Conservation (phyloP, 192 early-diverging fungal genomes). For the Irineochytrium annulatum region DNA sequence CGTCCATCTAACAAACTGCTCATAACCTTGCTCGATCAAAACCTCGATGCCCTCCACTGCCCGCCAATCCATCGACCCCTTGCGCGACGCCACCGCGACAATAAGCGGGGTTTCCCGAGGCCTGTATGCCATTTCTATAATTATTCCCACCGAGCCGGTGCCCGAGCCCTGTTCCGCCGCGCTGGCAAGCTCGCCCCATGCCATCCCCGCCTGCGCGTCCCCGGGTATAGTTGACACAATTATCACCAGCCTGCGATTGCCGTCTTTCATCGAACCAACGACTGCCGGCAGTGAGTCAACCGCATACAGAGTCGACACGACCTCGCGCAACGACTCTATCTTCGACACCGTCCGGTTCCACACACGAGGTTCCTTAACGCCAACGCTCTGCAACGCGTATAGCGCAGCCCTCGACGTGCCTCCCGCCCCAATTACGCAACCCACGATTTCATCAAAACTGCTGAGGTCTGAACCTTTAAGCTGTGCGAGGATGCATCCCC, state of each 20-base stretch:
- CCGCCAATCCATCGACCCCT: slow-evolving; percentile 46
- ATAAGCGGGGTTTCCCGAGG: slow-evolving; percentile 81
- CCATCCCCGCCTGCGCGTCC: slow-evolving; percentile 39
- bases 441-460: slow-evolving; percentile 31
- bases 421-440: slow-evolving; percentile 88
- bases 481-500: slow-evolving; percentile 42
- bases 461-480: not conserved
- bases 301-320: slow-evolving; percentile 27
- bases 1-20: slow-evolving; percentile 89
- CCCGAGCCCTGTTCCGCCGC: slow-evolving; percentile 16
- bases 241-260: slow-evolving; percentile 51
- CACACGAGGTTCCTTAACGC: slow-evolving; percentile 62
- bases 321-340: slow-evolving; percentile 57
- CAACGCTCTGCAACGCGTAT: slow-evolving; percentile 65
- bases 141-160: slow-evolving; percentile 54
- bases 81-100: slow-evolving; percentile 46
- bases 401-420: slow-evolving; percentile 90
- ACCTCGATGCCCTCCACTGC: slow-evolving; percentile 82
- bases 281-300: slow-evolving; percentile 7
- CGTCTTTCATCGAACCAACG: slow-evolving; percentile 10
- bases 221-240: slow-evolving; percentile 85
- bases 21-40: slow-evolving; percentile 86
- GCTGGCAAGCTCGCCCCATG: slow-evolving; percentile 44
- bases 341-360: slow-evolving; percentile 85
- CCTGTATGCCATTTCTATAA: slow-evolving; percentile 93